Evolutionary conservation across 2,329 filamentous ascomycete species (phyloP).

Genomic region (Sarocladium strictum): DNA sequence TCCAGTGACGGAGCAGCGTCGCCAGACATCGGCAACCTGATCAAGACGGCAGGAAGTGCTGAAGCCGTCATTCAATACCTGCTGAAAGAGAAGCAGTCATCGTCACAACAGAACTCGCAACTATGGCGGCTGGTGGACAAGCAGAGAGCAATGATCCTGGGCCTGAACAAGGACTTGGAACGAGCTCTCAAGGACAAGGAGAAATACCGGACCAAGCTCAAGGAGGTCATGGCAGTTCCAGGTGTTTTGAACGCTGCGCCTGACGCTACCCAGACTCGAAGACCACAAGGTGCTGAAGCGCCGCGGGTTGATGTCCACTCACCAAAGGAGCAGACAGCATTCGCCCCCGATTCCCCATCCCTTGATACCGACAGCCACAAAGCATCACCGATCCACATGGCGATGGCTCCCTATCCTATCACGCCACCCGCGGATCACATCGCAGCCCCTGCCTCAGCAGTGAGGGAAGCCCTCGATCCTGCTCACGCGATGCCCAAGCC

Average conservation of each 20-base stretch:
- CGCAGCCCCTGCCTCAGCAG: not conserved
- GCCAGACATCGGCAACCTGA: constrained; percentile 73
- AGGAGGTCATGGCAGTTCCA: constrained; percentile 56
- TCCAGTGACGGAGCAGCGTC: constrained; percentile 50
- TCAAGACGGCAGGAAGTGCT: constrained; percentile 78
- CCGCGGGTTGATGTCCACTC: constrained; percentile 20
- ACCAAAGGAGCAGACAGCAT: not conserved
- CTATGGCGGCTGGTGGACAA: constrained; percentile 96
- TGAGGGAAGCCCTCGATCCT: constrained; percentile 30
- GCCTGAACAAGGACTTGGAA: constrained; percentile 91
- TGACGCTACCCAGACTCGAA: constrained; percentile 7
- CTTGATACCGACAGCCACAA: constrained; percentile 45
- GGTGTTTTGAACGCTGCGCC: constrained; percentile 24
- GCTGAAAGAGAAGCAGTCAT: constrained; percentile 84
- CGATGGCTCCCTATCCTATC: constrained; percentile 58
- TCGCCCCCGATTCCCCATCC: constrained; percentile 39
- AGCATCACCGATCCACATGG: constrained; percentile 53
- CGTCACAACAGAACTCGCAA: constrained; percentile 83
- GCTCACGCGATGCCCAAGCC: constrained; percentile 54
- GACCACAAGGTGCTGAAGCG: constrained; percentile 6
- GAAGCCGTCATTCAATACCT: constrained; percentile 86
- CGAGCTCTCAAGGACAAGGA: constrained; percentile 90
- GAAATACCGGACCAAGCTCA: constrained; percentile 83
- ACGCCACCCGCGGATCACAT: constrained; percentile 53
- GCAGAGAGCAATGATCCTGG: constrained; percentile 87